These are phyloP conservation scores for Galium porrigens DNA, from an alignment of 305 asterid species.

Conservation along the genomic window DNA sequence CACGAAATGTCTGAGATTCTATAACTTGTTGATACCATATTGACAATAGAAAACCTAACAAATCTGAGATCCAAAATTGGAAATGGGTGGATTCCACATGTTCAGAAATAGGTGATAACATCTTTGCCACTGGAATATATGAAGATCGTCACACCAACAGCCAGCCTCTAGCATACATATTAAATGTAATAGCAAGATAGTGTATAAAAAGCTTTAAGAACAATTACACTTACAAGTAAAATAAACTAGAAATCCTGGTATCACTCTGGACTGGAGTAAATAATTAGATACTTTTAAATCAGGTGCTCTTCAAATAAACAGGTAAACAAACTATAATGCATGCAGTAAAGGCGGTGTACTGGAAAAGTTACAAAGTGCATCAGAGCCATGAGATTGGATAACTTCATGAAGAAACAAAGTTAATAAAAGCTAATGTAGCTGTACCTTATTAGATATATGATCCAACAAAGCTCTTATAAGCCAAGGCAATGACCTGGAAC, in stretches of 20 bases:
- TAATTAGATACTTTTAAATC: background rate
- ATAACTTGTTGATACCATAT: background rate
- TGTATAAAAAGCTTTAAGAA: background rate
- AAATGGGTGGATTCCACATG: background rate
- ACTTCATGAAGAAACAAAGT: background rate
- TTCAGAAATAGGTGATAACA: background rate
- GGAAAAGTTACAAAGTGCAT: background rate
- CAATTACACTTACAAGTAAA: background rate
- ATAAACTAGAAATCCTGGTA: background rate
- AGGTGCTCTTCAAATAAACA: background rate
- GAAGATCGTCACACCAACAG: background rate
- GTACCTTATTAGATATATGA: constrained; percentile 81
- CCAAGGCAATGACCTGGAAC: constrained; percentile 96
- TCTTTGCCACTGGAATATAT: background rate
- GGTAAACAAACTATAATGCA: background rate
- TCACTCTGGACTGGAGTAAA: background rate
- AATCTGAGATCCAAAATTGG: background rate
- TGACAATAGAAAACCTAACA: background rate
- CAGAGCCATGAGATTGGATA: background rate
- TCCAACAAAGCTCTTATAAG: constrained; percentile 87
- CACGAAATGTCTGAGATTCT: background rate
- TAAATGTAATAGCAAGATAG: background rate
- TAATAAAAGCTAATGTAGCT: background rate
- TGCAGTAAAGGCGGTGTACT: background rate
- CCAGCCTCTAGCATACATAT: background rate